Evolutionary conservation across 208 protist genomes (phyloP).

Genomic region (Leishmania gerbilli): DNA sequence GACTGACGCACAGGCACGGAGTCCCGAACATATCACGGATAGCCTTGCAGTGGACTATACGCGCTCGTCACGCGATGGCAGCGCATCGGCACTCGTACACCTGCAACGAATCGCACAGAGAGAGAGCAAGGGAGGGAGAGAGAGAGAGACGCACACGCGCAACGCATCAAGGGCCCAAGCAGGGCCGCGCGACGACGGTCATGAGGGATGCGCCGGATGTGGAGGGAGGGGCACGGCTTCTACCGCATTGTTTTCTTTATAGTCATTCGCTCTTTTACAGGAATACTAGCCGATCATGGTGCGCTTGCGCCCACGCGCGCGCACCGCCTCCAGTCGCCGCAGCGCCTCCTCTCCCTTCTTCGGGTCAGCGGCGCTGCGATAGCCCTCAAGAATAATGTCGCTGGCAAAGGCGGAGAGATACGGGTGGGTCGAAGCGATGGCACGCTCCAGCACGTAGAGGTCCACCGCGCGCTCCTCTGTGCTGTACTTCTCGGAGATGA

Average conservation of each 20-base stretch:
- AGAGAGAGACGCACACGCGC: not conserved
- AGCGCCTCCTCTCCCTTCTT: conserved; percentile 62
- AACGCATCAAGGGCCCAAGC: not conserved
- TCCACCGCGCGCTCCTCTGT: conserved; percentile 98
- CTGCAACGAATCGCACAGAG: not conserved
- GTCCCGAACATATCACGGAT: not conserved
- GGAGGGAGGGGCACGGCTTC: not conserved
- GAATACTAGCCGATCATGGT: conserved; percentile 83
- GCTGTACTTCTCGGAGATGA: conserved; percentile 87
- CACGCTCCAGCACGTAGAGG: conserved; percentile 98
- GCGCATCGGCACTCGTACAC: not conserved
- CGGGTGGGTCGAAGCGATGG: conserved; percentile 95
- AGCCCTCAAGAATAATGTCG: conserved; percentile 56
- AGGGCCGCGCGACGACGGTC: not conserved
- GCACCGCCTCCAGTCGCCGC: conserved; percentile 71
- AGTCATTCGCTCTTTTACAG: not conserved
- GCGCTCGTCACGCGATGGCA: not conserved
- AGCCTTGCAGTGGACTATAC: not conserved
- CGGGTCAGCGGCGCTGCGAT: conserved; percentile 43
- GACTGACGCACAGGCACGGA: not conserved
- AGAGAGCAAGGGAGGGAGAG: not conserved
- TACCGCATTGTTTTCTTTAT: not conserved
- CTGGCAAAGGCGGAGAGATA: conserved; percentile 40
- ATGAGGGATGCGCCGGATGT: not conserved
- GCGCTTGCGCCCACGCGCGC: conserved; percentile 85